Base-by-base conservation (phyloP, 1,284 basidiomycete species). In the Sparassis latifolia region DNA sequence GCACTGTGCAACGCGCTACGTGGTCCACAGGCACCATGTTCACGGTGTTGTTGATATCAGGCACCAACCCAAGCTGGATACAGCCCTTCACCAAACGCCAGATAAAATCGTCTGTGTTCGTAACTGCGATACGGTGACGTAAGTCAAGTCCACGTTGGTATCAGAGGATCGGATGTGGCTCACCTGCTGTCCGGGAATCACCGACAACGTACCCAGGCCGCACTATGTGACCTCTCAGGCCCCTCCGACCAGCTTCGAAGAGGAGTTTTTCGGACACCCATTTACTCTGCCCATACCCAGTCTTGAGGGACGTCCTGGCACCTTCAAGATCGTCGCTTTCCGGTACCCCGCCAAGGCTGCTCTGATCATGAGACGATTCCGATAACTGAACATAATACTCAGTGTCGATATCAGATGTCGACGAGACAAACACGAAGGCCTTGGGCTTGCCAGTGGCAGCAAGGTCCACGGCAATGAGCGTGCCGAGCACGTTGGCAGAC, bases 1-100 rank as follows among this genome's bases (percentile, higher is more conserved):
- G 74, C 1, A 89, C 73, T 3, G 84, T 84, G 61, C 91, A 87
- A 2, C 84, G 78, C 1, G 97, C 95, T 54, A 99, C 96, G 65
- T 97, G 92, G 69, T 99, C 91, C 31, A 99, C 97, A 0, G 97
- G 97, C 20, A 95, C 91, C 90, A 98, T 96, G 72, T 99, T 99
- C 64, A 99, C 80, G 3, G 91, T 89, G 71, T 99, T 99, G 76
- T 97, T 93, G 69, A 99, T 98, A 66, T 99, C 92, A 1, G 97
- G 97, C 2, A 95, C 85, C 42, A 94, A 80, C 2, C 96, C 96
- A 4, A 99, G 84, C 68, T 99, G 97, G 44, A 97, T 79, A 66
- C 94, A 97, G 29, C 97, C 97, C 70, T 99, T 99, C 66, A 98
- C 92, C 66, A 99, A 76, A 27, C 97, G 84, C 95, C 96, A 98